These are phyloP conservation scores for Huntiella abstrusa DNA, from an alignment of 2,329 filamentous ascomycete genomes.

Conservation along the genomic window DNA sequence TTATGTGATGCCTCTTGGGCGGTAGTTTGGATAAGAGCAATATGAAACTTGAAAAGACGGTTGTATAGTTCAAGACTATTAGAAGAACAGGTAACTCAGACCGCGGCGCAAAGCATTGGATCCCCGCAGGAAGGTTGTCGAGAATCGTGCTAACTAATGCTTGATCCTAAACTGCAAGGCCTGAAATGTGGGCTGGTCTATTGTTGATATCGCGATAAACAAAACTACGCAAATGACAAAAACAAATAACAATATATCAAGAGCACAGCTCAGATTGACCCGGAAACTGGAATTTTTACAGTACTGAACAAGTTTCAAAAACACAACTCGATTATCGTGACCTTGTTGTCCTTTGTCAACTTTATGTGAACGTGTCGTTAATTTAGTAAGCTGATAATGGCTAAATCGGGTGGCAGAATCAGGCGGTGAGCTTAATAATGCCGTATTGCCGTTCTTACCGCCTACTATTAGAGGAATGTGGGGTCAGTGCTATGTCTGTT, in stretches of 20 bases:
- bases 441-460: not conserved
- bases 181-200: not conserved
- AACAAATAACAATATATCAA: too few relatives aligned
- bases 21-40: not conserved
- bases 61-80: not conserved
- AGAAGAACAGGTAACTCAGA: too few relatives aligned
- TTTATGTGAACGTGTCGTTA: constrained; percentile 11
- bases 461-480: not conserved
- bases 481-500: not conserved
- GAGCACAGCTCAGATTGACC: too few relatives aligned
- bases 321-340: too few relatives aligned
- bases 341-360: too few relatives aligned
- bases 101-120: too few relatives aligned
- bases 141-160: not conserved
- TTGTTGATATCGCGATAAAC: not conserved
- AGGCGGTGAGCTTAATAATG: not conserved
- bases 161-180: not conserved
- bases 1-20: constrained; percentile 17
- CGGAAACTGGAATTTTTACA: too few relatives aligned
- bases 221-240: too few relatives aligned
- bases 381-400: constrained; percentile 6
- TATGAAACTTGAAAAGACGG: constrained; percentile 4
- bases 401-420: not conserved
- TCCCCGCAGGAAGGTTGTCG: too few relatives aligned
- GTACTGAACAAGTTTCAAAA: too few relatives aligned